Conservation (phyloP, 352 stramenopile species). For the Globisporangium sylvaticum region DNA sequence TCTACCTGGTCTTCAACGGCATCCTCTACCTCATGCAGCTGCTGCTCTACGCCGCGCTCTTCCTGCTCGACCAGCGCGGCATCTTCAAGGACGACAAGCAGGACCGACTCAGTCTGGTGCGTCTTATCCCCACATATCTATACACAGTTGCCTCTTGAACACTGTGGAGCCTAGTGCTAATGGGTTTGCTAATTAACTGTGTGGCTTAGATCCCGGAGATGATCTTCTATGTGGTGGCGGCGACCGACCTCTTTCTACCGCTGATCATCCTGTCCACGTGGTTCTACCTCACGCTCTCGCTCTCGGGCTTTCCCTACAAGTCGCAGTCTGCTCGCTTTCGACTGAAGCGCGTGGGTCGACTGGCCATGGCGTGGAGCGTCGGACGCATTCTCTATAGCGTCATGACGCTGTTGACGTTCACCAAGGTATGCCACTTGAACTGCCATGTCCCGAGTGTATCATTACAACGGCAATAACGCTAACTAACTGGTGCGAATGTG, state of each 20-base stretch:
- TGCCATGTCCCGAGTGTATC: too few relatives aligned
- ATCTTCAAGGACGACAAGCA: constrained; percentile 78
- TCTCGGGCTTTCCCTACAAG: constrained; percentile 88
- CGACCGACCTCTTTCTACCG: constrained; percentile 83
- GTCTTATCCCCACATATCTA: background rate
- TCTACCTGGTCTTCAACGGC: constrained; percentile 91
- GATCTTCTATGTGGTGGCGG: constrained; percentile 81
- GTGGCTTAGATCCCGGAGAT: constrained; percentile 47
- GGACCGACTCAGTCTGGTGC: constrained; percentile 65
- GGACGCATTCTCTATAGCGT: constrained; percentile 86
- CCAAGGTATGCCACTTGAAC: too few relatives aligned
- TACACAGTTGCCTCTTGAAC: background rate
- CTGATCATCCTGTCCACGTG: constrained; percentile 88
- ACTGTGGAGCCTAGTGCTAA: background rate
- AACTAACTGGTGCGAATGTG: too few relatives aligned
- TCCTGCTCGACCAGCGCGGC: constrained; percentile 77
- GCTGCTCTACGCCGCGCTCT: constrained; percentile 86
- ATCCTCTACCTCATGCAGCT: constrained; percentile 86
- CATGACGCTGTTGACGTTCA: constrained; percentile 86
- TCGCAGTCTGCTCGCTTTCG: constrained; percentile 50
- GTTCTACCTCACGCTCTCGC: constrained; percentile 85
- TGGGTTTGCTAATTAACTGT: background rate
- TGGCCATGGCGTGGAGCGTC: constrained; percentile 82
- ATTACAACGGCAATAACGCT: too few relatives aligned
- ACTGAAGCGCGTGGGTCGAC: constrained; percentile 49